Evolutionary conservation across 495 filamentous ascomycete genomes (phyloP).

Genomic region (Daldinia grandis): DNA sequence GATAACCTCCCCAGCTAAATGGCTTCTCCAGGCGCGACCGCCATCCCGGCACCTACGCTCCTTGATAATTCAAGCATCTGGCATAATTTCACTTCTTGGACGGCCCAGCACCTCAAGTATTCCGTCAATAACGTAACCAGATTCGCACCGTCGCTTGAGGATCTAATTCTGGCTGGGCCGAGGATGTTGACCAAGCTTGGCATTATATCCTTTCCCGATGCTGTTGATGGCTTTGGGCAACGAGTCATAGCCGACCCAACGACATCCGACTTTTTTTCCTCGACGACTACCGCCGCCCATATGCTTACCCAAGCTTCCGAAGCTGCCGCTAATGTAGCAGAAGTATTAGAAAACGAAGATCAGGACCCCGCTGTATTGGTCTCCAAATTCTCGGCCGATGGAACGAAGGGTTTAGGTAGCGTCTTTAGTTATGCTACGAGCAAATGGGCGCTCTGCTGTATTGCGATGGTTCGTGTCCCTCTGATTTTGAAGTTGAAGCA

Average conservation of each 20-base stretch:
- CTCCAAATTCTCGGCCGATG: conserved; percentile 60
- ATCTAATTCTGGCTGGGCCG: conserved; percentile 68
- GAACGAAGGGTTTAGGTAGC: conserved; percentile 72
- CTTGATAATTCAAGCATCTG: conserved; percentile 54
- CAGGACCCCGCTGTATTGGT: conserved; percentile 53
- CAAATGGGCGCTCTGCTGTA: conserved; percentile 89
- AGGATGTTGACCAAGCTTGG: conserved; percentile 70
- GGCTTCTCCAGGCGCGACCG: conserved; percentile 42
- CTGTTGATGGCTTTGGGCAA: conserved; percentile 69
- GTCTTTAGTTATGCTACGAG: conserved; percentile 92
- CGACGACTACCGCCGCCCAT: conserved; percentile 44
- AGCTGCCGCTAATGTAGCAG: conserved; percentile 41
- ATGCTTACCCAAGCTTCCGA: conserved; percentile 50
- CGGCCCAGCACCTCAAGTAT: conserved; percentile 50
- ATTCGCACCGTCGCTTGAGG: conserved; percentile 58
- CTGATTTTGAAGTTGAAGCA: not conserved
- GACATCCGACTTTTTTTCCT: conserved; percentile 51
- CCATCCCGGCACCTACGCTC: conserved; percentile 34
- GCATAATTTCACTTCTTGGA: conserved; percentile 59
- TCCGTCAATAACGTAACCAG: conserved; percentile 56
- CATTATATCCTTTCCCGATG: conserved; percentile 66
- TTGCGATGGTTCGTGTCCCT: conserved; percentile 63
- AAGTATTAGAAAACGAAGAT: conserved; percentile 40
- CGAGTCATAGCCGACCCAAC: conserved; percentile 67
- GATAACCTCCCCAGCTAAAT: conserved; percentile 20